Base-by-base conservation (phyloP, 2,329 filamentous ascomycete genomes). In the Byssothecium circinans region DNA sequence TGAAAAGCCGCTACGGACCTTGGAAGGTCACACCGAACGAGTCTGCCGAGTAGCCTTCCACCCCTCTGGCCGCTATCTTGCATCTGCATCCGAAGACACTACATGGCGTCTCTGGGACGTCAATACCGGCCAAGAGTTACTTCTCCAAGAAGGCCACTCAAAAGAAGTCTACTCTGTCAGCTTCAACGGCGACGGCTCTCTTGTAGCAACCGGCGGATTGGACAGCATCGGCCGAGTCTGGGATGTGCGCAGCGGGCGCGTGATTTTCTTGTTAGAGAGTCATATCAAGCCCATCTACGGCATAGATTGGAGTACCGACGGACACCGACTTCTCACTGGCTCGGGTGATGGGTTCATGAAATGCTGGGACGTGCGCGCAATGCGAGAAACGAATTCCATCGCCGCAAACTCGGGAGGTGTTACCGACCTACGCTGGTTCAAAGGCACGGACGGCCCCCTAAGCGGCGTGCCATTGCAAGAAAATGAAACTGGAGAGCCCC, bases 71-170 rank as follows among this genome's bases (percentile, higher is more conserved):
- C 81, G 81, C 52, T 97, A 92, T 64, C 78, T 97, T 5, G 94
- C 92, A 4, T 96, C 91, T 1, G 94, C 94, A 6, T 96, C 91
- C 0, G 94, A 94, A 62, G 94, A 99, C 67, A 96, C 91, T 2
- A 96, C 94, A 0, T 99, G 94, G 94, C 84, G 92, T 36, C 77
- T 99, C 27, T 99, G 94, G 92, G 92, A 97, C 67, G 84, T 97
- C 0, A 85, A 89, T 58, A 94, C 87, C 0, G 89, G 85, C 0
- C 86, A 86, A 2, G 91, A 97, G 65, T 74, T 97, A 1, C 78
- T 95, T 1, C 78, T 95, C 1, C 94, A 99, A 70, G 92, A 97
- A 73, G 94, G 94, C 1, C 94, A 99, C 69, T 95, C 91, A 8
- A 84, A 92, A 45, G 94, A 95, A 52, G 94, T 97, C 11, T 97